A percentile compares a stretch with the other conserved stretches of the same genome.
phyloP scores from a whole-genome alignment of 768 basidiomycete genomes.

The Pisolithus microcarpus region DNA sequence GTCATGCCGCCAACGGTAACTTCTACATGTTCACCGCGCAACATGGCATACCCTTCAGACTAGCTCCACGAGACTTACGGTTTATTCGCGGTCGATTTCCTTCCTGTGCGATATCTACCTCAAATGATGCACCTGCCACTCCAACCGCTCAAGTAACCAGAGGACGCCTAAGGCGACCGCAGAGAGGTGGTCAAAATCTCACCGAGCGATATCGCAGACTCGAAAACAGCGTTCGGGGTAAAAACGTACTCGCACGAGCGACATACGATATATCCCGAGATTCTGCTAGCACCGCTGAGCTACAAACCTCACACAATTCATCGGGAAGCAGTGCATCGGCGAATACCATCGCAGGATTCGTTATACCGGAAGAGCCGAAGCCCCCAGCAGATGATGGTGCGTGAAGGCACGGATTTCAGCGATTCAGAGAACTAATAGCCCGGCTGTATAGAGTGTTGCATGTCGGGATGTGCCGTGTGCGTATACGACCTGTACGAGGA shows the following conservation, averaged over 20 bases:
- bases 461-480: conserved; percentile 91
- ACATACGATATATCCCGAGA: conserved; percentile 19
- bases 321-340: not conserved
- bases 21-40: too few species aligned
- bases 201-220: conserved; percentile 49
- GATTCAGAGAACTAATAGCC: not conserved
- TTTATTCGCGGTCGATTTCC: too few species aligned
- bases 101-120: too few species aligned
- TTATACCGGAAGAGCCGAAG: conserved; percentile 53
- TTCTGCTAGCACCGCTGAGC: conserved; percentile 5
- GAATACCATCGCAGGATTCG: conserved; percentile 18
- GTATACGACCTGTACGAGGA: conserved; percentile 86
- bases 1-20: too few species aligned
- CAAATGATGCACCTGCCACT: too few species aligned
- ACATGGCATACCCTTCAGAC: too few species aligned
- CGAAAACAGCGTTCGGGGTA: conserved; percentile 45
- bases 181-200: conserved; percentile 51
- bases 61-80: too few species aligned
- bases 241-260: conserved; percentile 29
- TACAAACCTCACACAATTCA: not conserved
- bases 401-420: conserved; percentile 8
- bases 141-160: not conserved
- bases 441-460: conserved; percentile 74
- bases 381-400: conserved; percentile 63
- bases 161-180: not conserved